Conservation (phyloP, 805 yeast genomes). For the Millerozyma acaciae region DNA sequence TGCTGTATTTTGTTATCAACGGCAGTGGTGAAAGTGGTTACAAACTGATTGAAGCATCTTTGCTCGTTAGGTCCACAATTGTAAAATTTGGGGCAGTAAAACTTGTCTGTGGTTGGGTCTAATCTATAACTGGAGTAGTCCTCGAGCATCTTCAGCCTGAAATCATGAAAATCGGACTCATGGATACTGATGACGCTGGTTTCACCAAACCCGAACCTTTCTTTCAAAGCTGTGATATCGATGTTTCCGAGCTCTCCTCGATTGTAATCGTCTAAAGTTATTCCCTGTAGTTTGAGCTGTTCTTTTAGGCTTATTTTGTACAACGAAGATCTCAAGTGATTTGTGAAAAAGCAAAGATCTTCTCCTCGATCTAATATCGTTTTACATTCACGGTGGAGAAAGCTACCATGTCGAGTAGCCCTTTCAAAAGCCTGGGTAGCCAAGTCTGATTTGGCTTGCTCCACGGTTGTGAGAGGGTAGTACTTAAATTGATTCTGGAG, state of each 20-base stretch:
- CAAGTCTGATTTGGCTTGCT: conserved; percentile 5
- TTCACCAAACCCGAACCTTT: conserved; percentile 2
- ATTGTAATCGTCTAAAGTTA: conserved; percentile 11
- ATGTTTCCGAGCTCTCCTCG: conserved; percentile 3
- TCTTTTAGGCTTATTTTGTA: conserved; percentile 9
- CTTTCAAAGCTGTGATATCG: conserved; percentile 1
- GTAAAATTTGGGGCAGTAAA: conserved; percentile 3
- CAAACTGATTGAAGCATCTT: too few species aligned
- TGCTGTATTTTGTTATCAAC: too few species aligned
- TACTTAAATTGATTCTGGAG: conserved; percentile 2
- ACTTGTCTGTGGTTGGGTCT: conserved; percentile 1
- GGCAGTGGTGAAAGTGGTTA: too few species aligned
- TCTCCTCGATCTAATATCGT: not conserved
- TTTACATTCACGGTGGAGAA: conserved; percentile 2
- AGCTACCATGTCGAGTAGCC: not conserved
- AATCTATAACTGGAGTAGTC: conserved; percentile 3
- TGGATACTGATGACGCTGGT: conserved; percentile 7
- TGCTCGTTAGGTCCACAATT: too few species aligned
- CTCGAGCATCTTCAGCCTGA: conserved; percentile 8
- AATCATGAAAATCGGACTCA: conserved; percentile 13
- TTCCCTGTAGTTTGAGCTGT: conserved; percentile 2
- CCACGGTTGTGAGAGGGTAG: conserved; percentile 9
- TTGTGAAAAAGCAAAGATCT: conserved; percentile 2
- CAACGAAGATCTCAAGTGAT: conserved; percentile 1
- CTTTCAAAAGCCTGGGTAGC: conserved; percentile 4